phyloP scores from a whole-genome alignment of 148 eudicot species.

The Vaccinium darrowii region DNA sequence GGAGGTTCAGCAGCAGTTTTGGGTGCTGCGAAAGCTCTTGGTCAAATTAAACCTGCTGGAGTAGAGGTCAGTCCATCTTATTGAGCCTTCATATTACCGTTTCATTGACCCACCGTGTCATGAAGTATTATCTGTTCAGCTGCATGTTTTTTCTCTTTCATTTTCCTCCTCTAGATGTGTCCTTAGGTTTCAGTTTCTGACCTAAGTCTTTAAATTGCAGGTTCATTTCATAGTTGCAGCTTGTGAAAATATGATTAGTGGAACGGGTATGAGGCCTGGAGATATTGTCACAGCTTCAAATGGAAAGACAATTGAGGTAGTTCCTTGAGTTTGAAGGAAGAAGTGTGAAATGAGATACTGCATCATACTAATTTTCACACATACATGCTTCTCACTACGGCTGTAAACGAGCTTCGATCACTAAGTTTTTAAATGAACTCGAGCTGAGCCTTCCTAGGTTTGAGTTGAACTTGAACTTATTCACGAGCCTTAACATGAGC shows the following conservation, averaged over 20 bases:
- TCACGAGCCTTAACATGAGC: too few species aligned
- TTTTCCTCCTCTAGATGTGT: background rate
- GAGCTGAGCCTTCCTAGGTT: too few species aligned
- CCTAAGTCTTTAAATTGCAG: constrained; percentile 34
- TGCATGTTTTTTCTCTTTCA: constrained; percentile 7
- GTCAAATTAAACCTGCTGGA: constrained; percentile 94
- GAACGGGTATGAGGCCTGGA: constrained; percentile 99
- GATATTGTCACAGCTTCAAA: constrained; percentile 93
- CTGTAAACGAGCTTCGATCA: too few species aligned
- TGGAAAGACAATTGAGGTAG: constrained; percentile 99
- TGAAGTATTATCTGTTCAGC: background rate
- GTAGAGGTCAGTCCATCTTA: constrained; percentile 70
- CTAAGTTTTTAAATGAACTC: too few species aligned
- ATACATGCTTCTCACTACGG: background rate
- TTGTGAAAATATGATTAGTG: constrained; percentile 99
- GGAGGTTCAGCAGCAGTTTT: constrained; percentile 99
- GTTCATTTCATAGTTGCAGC: constrained; percentile 98
- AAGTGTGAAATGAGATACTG: background rate
- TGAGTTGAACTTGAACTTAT: too few species aligned
- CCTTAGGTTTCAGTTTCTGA: background rate
- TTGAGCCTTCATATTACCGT: background rate
- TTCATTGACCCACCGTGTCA: background rate
- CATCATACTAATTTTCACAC: background rate
- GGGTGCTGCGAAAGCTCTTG: constrained; percentile 99
- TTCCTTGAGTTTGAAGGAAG: background rate